These are phyloP conservation scores for Echeveria elegans DNA, from an alignment of 164 flowering plant genomes.

Conservation along the genomic window DNA sequence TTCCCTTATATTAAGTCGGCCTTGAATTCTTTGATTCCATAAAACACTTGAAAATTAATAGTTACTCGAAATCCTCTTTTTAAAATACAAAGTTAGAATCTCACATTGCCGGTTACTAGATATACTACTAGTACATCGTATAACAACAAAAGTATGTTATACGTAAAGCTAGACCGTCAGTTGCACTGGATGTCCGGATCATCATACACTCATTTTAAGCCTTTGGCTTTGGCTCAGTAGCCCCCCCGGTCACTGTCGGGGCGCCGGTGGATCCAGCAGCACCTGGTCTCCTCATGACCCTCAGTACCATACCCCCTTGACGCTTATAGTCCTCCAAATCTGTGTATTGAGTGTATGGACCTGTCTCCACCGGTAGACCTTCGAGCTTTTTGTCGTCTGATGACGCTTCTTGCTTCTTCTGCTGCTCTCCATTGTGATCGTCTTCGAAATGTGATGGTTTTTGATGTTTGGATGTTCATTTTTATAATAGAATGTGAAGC, in stretches of 20 bases:
- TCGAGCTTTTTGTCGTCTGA: constrained; percentile 12
- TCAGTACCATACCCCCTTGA: constrained; percentile 54
- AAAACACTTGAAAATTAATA: no score
- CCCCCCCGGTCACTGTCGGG: constrained; percentile 46
- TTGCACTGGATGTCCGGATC: background rate
- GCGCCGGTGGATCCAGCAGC: constrained; percentile 58
- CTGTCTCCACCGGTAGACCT: constrained; percentile 45
- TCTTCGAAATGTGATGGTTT: background rate
- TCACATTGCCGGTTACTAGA: no score
- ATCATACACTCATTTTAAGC: background rate
- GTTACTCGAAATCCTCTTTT: no score
- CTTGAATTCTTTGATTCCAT: no score
- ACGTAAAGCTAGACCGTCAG: no score
- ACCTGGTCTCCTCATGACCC: constrained; percentile 46
- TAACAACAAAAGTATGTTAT: no score
- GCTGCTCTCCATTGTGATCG: constrained; percentile 11
- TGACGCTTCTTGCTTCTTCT: constrained; percentile 6
- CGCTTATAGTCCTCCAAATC: constrained; percentile 69
- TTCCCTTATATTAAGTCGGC: no score
- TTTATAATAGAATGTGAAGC: background rate
- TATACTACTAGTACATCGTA: no score
- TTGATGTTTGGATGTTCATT: background rate
- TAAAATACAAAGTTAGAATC: no score
- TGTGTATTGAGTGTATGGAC: constrained; percentile 54
- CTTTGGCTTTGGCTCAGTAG: constrained; percentile 8